A percentile compares a stretch with the other conserved stretches of the same genome.
phyloP scores from a whole-genome alignment of 1,284 basidiomycete species.

The Rhodotorula sp. region DNA sequence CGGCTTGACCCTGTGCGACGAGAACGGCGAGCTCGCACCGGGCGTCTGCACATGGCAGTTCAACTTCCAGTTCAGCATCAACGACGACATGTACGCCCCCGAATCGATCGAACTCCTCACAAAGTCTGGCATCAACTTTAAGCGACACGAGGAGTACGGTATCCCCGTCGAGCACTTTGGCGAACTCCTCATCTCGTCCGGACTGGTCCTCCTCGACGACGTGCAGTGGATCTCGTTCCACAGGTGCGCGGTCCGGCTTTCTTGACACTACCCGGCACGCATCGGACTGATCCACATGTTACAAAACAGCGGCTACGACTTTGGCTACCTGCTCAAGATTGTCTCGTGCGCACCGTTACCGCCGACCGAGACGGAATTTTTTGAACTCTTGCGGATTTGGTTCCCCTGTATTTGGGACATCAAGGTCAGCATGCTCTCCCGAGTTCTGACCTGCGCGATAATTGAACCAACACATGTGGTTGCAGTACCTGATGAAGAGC shows the following conservation, averaged over 20 bases:
- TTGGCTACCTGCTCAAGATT: constrained; percentile 96
- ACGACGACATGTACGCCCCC: constrained; percentile 96
- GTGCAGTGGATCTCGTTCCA: constrained; percentile 98
- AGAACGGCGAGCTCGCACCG: constrained; percentile 75
- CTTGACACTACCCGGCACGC: no score
- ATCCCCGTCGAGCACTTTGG: constrained; percentile 95
- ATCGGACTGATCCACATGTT: no score
- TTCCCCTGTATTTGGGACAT: constrained; percentile 97
- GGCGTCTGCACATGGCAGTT: constrained; percentile 98
- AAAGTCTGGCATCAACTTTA: constrained; percentile 94
- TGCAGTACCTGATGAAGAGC: constrained; percentile 81
- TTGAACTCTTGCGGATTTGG: constrained; percentile 83
- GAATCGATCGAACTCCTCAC: constrained; percentile 92
- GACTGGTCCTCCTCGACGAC: constrained; percentile 82
- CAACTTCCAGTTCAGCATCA: constrained; percentile 91
- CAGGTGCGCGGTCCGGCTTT: constrained; percentile 58
- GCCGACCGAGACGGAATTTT: constrained; percentile 84
- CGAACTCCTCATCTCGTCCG: constrained; percentile 93
- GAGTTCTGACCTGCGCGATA: not conserved
- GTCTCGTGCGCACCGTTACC: constrained; percentile 86
- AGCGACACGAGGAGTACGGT: constrained; percentile 85
- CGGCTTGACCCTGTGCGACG: constrained; percentile 90
- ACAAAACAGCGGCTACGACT: constrained; percentile 74
- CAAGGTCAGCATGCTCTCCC: constrained; percentile 51
- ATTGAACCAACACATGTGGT: no score